A percentile compares a stretch with the other conserved stretches of the same genome.
Conservation (phyloP, 345 rosid species). For the Leavenworthia alabamica region DNA sequence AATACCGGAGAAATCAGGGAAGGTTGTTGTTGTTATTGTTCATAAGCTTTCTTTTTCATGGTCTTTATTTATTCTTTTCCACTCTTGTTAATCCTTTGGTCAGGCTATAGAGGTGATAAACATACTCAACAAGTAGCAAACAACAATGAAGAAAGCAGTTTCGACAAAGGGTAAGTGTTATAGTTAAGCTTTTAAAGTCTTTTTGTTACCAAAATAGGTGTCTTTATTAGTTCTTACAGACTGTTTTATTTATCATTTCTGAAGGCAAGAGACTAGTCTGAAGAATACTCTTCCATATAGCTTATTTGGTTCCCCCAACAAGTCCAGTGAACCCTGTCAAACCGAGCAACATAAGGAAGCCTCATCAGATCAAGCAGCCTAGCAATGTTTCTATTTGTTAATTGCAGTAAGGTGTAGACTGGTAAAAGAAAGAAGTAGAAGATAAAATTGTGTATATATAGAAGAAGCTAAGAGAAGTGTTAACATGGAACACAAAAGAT, state of each 20-base stretch:
- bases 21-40: conserved; percentile 20
- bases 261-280: conserved; percentile 16
- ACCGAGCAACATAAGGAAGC: neutral
- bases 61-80: neutral
- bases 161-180: conserved; percentile 16
- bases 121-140: neutral
- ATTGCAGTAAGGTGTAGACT: conserved; percentile 16
- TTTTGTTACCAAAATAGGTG: neutral
- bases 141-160: conserved; percentile 3
- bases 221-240: neutral
- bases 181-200: neutral
- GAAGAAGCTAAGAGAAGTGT: neutral
- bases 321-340: neutral
- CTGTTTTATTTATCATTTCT: neutral
- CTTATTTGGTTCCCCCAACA: conserved; percentile 21
- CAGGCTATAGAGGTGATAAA: conserved; percentile 8
- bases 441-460: conserved; percentile 2
- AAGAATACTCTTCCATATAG: conserved; percentile 24
- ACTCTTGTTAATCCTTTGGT: neutral
- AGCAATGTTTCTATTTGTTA: conserved; percentile 1
- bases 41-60: neutral
- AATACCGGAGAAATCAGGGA: conserved; percentile 30
- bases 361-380: conserved; percentile 3
- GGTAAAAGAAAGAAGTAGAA: conserved; percentile 10
- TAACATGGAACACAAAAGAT: conserved; percentile 14